Evolutionary conservation across 2,329 filamentous ascomycete species (phyloP).

Genomic region (Arthrobotrys megalospora): DNA sequence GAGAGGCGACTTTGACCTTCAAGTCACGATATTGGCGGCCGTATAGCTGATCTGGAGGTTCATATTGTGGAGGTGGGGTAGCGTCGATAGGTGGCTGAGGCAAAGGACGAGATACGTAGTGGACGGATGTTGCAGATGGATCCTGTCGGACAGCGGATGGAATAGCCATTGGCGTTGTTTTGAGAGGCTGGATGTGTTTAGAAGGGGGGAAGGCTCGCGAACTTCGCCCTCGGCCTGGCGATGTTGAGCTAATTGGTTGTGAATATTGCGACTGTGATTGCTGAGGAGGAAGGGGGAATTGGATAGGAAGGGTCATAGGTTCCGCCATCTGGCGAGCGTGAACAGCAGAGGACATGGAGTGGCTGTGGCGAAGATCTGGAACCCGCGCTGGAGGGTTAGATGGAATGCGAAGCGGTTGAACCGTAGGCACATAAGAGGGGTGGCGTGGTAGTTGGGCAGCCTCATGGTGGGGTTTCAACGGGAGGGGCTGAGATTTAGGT

Average conservation of each 20-base stretch:
- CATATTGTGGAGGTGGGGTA: slow-evolving; percentile 57
- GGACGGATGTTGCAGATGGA: slow-evolving; percentile 32
- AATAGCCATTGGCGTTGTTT: slow-evolving; percentile 53
- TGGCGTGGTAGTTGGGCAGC: slow-evolving; percentile 23
- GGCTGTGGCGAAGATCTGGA: slow-evolving; percentile 30
- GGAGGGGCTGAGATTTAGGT: slow-evolving; percentile 7
- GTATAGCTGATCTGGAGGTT: slow-evolving; percentile 35
- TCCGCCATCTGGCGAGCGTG: slow-evolving; percentile 45
- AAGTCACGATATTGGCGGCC: slow-evolving; percentile 45
- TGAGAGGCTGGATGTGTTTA: slow-evolving; percentile 56
- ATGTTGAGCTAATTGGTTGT: slow-evolving; percentile 17
- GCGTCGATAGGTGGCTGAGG: slow-evolving; percentile 52
- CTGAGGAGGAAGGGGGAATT: slow-evolving; percentile 52
- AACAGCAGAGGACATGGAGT: slow-evolving; percentile 46
- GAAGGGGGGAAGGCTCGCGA: slow-evolving; percentile 50
- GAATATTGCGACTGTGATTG: slow-evolving; percentile 7
- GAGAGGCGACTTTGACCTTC: slow-evolving; percentile 48
- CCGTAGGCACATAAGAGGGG: slow-evolving; percentile 14
- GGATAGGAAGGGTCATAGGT: slow-evolving; percentile 33
- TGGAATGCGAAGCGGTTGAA: slow-evolving; percentile 42
- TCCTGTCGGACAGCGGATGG: slow-evolving; percentile 41
- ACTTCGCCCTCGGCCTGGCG: slow-evolving; percentile 33
- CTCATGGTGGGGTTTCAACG: slow-evolving; percentile 42
- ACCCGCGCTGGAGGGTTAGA: slow-evolving; percentile 22
- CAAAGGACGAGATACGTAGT: slow-evolving; percentile 54